phyloP scores from a whole-genome alignment of 2,329 filamentous ascomycete genomes.

The Periconia macrospinosa region DNA sequence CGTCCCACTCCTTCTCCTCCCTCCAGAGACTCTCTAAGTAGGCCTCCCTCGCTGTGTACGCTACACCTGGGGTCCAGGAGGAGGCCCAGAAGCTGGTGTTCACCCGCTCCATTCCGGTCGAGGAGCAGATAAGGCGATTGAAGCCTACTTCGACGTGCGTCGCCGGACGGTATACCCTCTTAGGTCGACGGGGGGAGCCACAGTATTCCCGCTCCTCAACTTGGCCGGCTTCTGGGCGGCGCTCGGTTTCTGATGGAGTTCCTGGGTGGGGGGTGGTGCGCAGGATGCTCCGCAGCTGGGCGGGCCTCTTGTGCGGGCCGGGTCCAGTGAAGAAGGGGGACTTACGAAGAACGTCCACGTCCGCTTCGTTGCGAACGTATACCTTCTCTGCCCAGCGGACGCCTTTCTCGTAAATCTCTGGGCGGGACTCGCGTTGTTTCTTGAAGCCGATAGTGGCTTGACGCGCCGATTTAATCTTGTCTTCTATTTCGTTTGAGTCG shows the following conservation, averaged over 20 bases:
- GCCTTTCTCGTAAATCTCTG: neutral
- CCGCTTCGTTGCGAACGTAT: slow-evolving; percentile 5
- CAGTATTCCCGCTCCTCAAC: neutral
- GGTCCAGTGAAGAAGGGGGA: neutral
- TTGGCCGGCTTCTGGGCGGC: neutral
- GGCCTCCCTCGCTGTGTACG: neutral
- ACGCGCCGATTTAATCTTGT: neutral
- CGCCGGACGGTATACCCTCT: neutral
- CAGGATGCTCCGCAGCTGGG: neutral
- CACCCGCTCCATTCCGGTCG: neutral
- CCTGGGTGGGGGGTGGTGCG: neutral
- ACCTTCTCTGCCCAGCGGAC: slow-evolving; percentile 5
- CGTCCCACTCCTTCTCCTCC: neutral
- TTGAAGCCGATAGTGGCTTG: neutral
- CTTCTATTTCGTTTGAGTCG: neutral
- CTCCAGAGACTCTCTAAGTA: neutral
- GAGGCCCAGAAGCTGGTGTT: neutral
- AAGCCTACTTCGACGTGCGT: neutral
- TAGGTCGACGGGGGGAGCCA: neutral
- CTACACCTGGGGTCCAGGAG: neutral
- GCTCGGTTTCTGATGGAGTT: neutral
- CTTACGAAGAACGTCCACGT: slow-evolving; percentile 12
- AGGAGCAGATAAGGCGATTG: neutral
- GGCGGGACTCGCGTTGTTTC: slow-evolving; percentile 9
- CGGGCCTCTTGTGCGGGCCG: neutral